Base-by-base conservation (phyloP, 2,329 filamentous ascomycete species). In the Fusarium sp. region DNA sequence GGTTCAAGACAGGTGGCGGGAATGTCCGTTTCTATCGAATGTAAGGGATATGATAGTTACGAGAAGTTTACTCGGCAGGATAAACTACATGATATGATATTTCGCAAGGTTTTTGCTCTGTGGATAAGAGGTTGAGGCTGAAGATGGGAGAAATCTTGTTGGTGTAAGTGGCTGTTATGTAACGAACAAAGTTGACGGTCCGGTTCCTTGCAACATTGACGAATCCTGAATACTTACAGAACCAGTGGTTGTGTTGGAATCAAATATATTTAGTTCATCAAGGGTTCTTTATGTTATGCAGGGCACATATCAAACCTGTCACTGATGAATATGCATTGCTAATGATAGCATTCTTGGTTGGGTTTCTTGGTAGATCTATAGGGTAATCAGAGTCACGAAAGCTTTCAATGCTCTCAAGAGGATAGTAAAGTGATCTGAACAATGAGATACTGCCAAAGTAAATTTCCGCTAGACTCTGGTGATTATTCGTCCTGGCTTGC, bases 1-100 rank as follows among this genome's bases (percentile, higher is more conserved):
- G 21, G 26, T 62, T 53, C 26, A 18, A 66, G 42, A 55, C 62
- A 61, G 31, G 49, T 43, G 23, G 49, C 43, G 39, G 50, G 43
- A 62, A 43, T 57, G 41, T 14, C 43, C 41, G 23, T 48, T 14
- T 14, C 14, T 18, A 42, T 21, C 14, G 7, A 6, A 52, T 61
- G 44, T n/a, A 62, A 46, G 37, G 39, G 37, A 43, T 34, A 39
- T 31, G 9, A 13, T 28, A 10, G 9, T 14, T 31, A n/a, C 13
- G n/a, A 18, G 14, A 9, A 19, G 2, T 25, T 13, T 4, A 14
- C 7, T 8, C 13, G 19, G 23, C 28, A 19, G 3, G 2, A 8
- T 34, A 6, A 2, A 34, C 14, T 8, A 9, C 13, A 34, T 51
- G 26, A 46, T 59, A 7, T 21, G 44, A 14, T 51, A 6, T 10